These are phyloP conservation scores for Pezicula rhizophila DNA, from an alignment of 2,329 filamentous ascomycete species.

Conservation along the genomic window DNA sequence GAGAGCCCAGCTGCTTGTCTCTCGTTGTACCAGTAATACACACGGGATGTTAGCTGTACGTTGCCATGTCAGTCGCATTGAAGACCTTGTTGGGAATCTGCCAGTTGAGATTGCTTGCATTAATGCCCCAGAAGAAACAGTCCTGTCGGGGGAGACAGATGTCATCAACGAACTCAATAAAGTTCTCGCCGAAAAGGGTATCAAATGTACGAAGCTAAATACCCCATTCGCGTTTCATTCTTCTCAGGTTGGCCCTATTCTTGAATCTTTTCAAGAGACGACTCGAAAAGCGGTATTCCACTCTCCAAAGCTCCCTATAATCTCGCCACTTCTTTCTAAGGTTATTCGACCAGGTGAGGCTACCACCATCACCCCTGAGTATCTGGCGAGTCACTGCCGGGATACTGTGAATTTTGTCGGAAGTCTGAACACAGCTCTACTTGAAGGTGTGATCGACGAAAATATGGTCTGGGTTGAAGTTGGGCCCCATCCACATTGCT, in stretches of 20 bases:
- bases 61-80: conserved; percentile 16
- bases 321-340: conserved; percentile 60
- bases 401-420: conserved; percentile 64
- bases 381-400: conserved; percentile 60
- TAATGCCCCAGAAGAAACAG: conserved; percentile 69
- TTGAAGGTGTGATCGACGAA: conserved; percentile 51
- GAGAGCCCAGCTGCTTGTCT: conserved; percentile 41
- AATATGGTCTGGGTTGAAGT: conserved; percentile 67
- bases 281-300: conserved; percentile 48
- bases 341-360: conserved; percentile 44
- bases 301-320: conserved; percentile 50
- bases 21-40: conserved; percentile 30
- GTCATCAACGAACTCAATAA: conserved; percentile 45
- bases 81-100: conserved; percentile 3
- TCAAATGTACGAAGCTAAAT: conserved; percentile 55
- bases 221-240: conserved; percentile 63
- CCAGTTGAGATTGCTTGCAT: conserved; percentile 54
- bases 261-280: conserved; percentile 49
- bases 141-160: conserved; percentile 54
- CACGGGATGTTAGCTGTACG: conserved; percentile 61
- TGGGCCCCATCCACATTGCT: conserved; percentile 64
- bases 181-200: conserved; percentile 41
- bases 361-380: conserved; percentile 51
- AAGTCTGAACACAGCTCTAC: conserved; percentile 52
- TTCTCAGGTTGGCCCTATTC: conserved; percentile 55